Percentiles rank a stretch among this genome's conserved stretches.
phyloP scores from a whole-genome alignment of 2,329 filamentous ascomycete genomes.

The Cercospora sp. region DNA sequence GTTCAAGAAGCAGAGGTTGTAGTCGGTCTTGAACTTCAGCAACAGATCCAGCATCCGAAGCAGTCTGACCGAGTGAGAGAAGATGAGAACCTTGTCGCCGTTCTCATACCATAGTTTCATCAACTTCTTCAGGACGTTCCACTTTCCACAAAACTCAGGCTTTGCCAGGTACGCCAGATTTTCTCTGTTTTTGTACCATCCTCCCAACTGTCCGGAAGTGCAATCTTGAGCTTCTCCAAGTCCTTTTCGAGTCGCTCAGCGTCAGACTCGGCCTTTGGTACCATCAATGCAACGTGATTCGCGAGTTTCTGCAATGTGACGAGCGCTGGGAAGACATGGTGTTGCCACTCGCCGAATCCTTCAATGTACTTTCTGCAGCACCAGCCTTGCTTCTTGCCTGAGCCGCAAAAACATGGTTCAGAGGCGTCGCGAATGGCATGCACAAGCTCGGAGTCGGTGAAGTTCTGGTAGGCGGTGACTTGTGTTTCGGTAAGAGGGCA shows the following conservation, averaged over 20 bases:
- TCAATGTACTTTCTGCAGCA: constrained; percentile 69
- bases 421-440: constrained; percentile 67
- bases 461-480: constrained; percentile 76
- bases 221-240: constrained; percentile 69
- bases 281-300: constrained; percentile 87
- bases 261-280: constrained; percentile 66
- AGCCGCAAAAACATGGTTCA: constrained; percentile 69
- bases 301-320: constrained; percentile 80
- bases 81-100: constrained; percentile 92
- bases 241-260: constrained; percentile 77
- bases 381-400: constrained; percentile 72
- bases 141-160: constrained; percentile 93
- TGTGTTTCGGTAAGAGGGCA: constrained; percentile 86
- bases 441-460: constrained; percentile 72
- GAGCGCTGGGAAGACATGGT: constrained; percentile 82
- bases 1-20: constrained; percentile 88
- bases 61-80: constrained; percentile 86
- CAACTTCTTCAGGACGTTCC: constrained; percentile 85
- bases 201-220: constrained; percentile 73
- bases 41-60: constrained; percentile 81
- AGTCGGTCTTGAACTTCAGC: constrained; percentile 78
- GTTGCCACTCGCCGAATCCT: constrained; percentile 68
- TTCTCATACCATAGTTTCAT: constrained; percentile 86
- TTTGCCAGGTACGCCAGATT: constrained; percentile 79
- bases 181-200: constrained; percentile 71